phyloP scores from a whole-genome alignment of 345 rosid genomes.

The Clausena lansium region DNA sequence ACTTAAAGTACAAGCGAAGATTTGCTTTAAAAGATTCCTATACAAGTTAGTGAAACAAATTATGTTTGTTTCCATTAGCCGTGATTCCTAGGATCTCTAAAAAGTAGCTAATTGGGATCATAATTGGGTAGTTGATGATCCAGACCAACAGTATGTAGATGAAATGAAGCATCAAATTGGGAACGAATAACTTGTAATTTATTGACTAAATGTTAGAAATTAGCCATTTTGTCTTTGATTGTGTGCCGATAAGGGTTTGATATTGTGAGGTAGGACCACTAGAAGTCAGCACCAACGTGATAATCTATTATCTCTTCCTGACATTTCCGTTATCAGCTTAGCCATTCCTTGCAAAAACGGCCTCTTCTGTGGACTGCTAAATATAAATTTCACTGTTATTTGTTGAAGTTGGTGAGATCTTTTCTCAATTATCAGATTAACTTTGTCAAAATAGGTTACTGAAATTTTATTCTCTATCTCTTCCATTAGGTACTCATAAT shows the following conservation, averaged over 20 bases:
- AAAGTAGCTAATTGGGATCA: background rate
- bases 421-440: constrained; percentile 8
- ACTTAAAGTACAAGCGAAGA: constrained; percentile 5
- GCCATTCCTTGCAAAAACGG: constrained; percentile 14
- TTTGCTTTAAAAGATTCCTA: constrained; percentile 6
- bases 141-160: background rate
- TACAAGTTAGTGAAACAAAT: background rate
- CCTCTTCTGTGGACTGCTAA: constrained; percentile 13
- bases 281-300: constrained; percentile 16
- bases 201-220: background rate
- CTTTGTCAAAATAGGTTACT: background rate
- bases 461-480: constrained; percentile 11
- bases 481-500: constrained; percentile 10
- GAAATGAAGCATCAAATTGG: constrained; percentile 1
- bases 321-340: constrained; percentile 19
- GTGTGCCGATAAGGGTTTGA: background rate
- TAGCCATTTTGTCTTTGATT: constrained; percentile 10
- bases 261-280: constrained; percentile 24
- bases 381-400: background rate
- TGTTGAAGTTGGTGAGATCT: constrained; percentile 22
- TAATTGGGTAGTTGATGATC: background rate
- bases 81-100: background rate
- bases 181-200: background rate
- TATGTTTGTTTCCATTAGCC: background rate
- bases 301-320: constrained; percentile 26